Base-by-base conservation (phyloP, 2,329 filamentous ascomycete species). In the Botrytis cinerea region DNA sequence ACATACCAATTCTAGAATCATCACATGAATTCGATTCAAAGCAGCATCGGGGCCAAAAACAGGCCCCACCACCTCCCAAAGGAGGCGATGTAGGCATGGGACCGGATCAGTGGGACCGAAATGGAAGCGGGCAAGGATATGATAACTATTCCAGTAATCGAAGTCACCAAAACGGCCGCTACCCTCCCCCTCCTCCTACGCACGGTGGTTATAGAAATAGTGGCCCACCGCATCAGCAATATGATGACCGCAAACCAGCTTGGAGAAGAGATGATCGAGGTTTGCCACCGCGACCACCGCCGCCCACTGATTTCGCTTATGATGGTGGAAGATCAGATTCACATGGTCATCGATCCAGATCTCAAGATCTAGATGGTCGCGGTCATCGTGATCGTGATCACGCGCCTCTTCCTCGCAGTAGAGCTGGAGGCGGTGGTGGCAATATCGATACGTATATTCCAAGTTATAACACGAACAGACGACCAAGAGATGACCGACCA, bases 11-110 rank as follows among this genome's bases (percentile, higher is more conserved):
- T 25, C 98, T 97, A 80, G 93, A 97, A 80, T 95, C 98, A 79
- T 97, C 94, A 62, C 96, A 99, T 82, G 96, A 99, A 82, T 86
- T 98, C n/a, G 96, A 99, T 81, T 89, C 95, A 69, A 90, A 94
- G 81, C 97, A 95, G 83, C 95, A 94, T 78, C 92, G 97, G 77
- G 92, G 94, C 74, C 92, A 96, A 79, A 93, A 93, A 80, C 92
- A 92, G 35, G 92, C 91, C 35, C 87, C 95, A 18, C 95, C 95
- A 6, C 95, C 96, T 20, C 96, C 96, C 0, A 94, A 95, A 78
- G 95, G 95, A 20, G 95, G 94, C 6, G 94, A 93, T 1, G 94
- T 97, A 4, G 95, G 95, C 22, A 90, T 94, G 79, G 89, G 86
- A 14, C 85, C 86, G 16, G 86, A 87, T 75, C 81, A 78, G 51